A percentile compares a stretch with the other conserved stretches of the same genome.
phyloP scores from a whole-genome alignment of 805 yeast species.

The Sporopachydermia lactativora region DNA sequence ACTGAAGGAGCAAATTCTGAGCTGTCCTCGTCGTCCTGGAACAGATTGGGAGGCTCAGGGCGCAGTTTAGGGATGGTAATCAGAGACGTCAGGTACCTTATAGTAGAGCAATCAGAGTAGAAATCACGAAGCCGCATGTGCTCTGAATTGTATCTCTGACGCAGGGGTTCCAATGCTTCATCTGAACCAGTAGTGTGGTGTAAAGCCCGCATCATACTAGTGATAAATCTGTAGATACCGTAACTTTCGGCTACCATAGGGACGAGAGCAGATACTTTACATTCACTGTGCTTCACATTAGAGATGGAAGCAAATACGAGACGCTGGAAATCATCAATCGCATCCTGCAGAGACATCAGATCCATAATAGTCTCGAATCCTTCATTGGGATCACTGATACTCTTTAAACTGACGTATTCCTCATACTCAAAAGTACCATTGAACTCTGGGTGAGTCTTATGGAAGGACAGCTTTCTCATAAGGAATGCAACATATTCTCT shows the following conservation, averaged over 20 bases:
- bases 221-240: conserved; percentile 81
- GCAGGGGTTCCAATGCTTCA: conserved; percentile 64
- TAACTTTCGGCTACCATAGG: conserved; percentile 86
- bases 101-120: conserved; percentile 79
- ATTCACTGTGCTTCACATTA: conserved; percentile 46
- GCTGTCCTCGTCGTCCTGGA: conserved; percentile 28
- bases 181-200: conserved; percentile 56
- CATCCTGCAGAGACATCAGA: conserved; percentile 74
- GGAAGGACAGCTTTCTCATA: conserved; percentile 66
- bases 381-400: conserved; percentile 88
- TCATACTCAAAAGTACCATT: conserved; percentile 94
- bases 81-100: conserved; percentile 67
- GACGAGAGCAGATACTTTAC: conserved; percentile 74
- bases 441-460: conserved; percentile 73
- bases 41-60: conserved; percentile 44
- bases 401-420: conserved; percentile 77
- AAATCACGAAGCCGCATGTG: conserved; percentile 61
- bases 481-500: conserved; percentile 62
- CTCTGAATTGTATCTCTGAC: conserved; percentile 58
- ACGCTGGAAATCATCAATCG: conserved; percentile 64
- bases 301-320: conserved; percentile 59
- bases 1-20: conserved; percentile 22
- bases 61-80: conserved; percentile 66
- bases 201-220: conserved; percentile 85
- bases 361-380: conserved; percentile 86